Conservation (phyloP, 805 yeast genomes). For the Lipomyces sp. region DNA sequence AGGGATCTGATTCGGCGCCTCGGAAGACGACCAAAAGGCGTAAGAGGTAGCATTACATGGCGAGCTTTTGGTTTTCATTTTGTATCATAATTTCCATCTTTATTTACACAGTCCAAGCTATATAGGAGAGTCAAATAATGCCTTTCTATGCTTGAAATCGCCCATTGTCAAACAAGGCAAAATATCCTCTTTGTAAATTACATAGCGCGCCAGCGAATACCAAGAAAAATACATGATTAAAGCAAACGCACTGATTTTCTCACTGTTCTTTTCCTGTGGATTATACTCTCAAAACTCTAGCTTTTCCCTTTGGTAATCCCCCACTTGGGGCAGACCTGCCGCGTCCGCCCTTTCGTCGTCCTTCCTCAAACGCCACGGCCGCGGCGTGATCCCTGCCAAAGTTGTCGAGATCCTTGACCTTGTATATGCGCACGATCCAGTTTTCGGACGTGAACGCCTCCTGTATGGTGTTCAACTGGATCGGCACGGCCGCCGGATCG, state of each 20-base stretch:
- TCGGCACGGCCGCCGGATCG: slow-evolving; percentile 39
- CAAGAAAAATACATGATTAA: too few species aligned
- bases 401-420: slow-evolving; percentile 82
- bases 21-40: too few species aligned
- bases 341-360: slow-evolving; percentile 13
- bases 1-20: neutral
- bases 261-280: too few species aligned
- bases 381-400: slow-evolving; percentile 64
- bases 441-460: slow-evolving; percentile 94
- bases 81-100: neutral
- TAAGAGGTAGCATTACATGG: too few species aligned
- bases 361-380: slow-evolving; percentile 27
- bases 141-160: too few species aligned
- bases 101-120: too few species aligned
- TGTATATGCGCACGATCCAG: slow-evolving; percentile 94
- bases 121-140: too few species aligned
- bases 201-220: too few species aligned
- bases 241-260: too few species aligned
- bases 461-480: slow-evolving; percentile 70
- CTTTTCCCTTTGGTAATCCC: slow-evolving; percentile 10
- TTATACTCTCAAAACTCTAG: slow-evolving; percentile 21
- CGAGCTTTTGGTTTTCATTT: too few species aligned
- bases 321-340: slow-evolving; percentile 7
- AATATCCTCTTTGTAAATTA: too few species aligned
- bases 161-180: too few species aligned